phyloP scores from a whole-genome alignment of 2,329 filamentous ascomycete genomes.

The Fusarium avenaceum region DNA sequence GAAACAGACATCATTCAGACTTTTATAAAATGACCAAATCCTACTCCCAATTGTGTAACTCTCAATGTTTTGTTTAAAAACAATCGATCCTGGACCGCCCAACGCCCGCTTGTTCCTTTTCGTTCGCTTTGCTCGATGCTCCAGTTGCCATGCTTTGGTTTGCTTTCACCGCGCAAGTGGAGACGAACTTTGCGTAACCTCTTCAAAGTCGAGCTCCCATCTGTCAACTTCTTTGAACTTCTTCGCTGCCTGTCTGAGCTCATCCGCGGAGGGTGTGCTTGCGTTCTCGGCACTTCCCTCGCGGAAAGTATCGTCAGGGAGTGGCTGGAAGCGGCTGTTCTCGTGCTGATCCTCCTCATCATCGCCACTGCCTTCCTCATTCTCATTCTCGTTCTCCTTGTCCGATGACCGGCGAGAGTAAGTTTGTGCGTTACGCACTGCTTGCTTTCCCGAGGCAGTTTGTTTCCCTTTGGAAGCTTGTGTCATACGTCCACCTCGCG shows the following conservation, averaged over 20 bases:
- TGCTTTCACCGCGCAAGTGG: conserved; percentile 62
- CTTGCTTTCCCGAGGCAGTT: conserved; percentile 38
- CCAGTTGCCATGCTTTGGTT: conserved; percentile 12
- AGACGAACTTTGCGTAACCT: conserved; percentile 69
- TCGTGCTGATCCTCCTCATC: conserved; percentile 54
- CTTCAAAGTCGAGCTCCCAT: conserved; percentile 77
- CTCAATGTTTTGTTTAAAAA: conserved; percentile 26
- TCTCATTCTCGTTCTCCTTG: conserved; percentile 66
- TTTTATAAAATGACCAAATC: conserved; percentile 25
- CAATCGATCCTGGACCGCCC: conserved; percentile 10
- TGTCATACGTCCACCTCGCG: conserved; percentile 46
- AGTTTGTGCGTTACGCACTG: conserved; percentile 57
- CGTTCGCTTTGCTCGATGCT: conserved; percentile 1
- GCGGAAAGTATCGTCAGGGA: conserved; percentile 62
- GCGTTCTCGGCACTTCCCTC: conserved; percentile 51
- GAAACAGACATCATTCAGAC: conserved; percentile 43
- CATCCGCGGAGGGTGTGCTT: conserved; percentile 60
- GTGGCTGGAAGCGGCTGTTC: conserved; percentile 58
- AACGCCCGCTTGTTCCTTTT: conserved; percentile 31
- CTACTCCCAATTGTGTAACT: conserved; percentile 33
- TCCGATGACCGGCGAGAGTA: conserved; percentile 68
- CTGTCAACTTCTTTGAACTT: conserved; percentile 79
- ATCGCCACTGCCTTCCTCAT: conserved; percentile 41
- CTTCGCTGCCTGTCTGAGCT: conserved; percentile 69
- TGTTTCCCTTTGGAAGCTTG: conserved; percentile 48